These are phyloP conservation scores for Saccharomycopsis oosterbeekiorum DNA, from an alignment of 805 yeast species.

Conservation along the genomic window DNA sequence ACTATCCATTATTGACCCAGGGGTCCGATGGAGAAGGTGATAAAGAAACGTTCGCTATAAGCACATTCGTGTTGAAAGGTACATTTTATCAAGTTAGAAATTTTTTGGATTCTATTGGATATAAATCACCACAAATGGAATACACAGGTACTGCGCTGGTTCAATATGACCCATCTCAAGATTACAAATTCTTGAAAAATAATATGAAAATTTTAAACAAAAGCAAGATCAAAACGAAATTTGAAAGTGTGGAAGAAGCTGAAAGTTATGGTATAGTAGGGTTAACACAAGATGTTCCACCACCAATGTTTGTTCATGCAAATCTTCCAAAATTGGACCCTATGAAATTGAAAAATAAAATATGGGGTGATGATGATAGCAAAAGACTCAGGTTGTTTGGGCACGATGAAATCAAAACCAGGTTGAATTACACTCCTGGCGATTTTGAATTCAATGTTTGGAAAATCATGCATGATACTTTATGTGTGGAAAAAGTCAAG, in stretches of 20 bases:
- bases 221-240: neutral
- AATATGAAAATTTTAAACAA: neutral
- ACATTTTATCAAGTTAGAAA: constrained; percentile 45
- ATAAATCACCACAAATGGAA: constrained; percentile 18
- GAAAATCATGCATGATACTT: constrained; percentile 43
- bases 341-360: constrained; percentile 28
- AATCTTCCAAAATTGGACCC: constrained; percentile 63
- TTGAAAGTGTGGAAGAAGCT: neutral
- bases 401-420: constrained; percentile 27
- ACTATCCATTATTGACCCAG: constrained; percentile 59
- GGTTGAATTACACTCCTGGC: constrained; percentile 32
- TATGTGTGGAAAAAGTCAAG: constrained; percentile 41
- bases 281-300: constrained; percentile 22
- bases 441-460: constrained; percentile 52
- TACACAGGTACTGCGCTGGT: constrained; percentile 18
- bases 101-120: constrained; percentile 31
- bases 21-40: constrained; percentile 76
- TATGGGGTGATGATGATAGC: constrained; percentile 29
- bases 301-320: constrained; percentile 49
- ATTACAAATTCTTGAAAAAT: constrained; percentile 1
- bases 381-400: constrained; percentile 46
- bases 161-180: constrained; percentile 16
- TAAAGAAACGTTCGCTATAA: constrained; percentile 66
- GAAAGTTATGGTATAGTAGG: neutral
- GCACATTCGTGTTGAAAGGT: constrained; percentile 42